phyloP scores from a whole-genome alignment of 192 early-diverging fungal genomes.

The Backusella tuberculispora region DNA sequence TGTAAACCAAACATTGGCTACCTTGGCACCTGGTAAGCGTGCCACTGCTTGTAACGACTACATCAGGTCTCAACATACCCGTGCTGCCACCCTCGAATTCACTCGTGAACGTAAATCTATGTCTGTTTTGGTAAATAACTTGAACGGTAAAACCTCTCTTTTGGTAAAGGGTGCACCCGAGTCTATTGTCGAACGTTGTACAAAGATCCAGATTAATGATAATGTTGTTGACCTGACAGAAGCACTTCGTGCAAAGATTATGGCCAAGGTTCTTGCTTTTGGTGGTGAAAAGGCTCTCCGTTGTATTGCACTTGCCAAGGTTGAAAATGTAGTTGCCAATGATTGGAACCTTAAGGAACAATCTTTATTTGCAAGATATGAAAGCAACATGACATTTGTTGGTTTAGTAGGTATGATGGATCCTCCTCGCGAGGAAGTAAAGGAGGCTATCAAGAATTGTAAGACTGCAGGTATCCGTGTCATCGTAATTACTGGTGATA shows the following conservation, averaged over 20 bases:
- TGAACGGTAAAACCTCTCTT: conserved; percentile 47
- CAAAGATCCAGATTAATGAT: conserved; percentile 52
- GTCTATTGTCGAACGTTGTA: conserved; percentile 87
- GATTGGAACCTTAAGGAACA: conserved; percentile 62
- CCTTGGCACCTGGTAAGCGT: conserved; percentile 57
- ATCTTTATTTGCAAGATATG: conserved; percentile 69
- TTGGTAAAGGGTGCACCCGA: conserved; percentile 98
- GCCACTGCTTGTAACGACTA: conserved; percentile 77
- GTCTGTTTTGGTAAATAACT: conserved; percentile 79
- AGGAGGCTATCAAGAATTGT: conserved; percentile 84
- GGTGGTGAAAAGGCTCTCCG: conserved; percentile 81
- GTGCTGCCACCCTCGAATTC: conserved; percentile 85
- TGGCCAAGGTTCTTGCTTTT: conserved; percentile 72
- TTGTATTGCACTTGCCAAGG: conserved; percentile 87
- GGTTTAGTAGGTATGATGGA: conserved; percentile 98
- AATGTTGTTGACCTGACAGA: conserved; percentile 67
- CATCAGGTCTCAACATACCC: conserved; percentile 62
- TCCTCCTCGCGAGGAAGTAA: conserved; percentile 93
- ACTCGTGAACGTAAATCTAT: conserved; percentile 98
- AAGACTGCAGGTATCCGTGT: conserved; percentile 95
- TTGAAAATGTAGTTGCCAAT: conserved; percentile 65
- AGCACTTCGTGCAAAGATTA: conserved; percentile 59
- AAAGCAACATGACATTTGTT: conserved; percentile 90
- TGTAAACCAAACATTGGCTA: conserved; percentile 64
- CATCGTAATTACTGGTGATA: conserved; percentile 98